Evolutionary conservation across 805 yeast genomes (phyloP).

Genomic region (Brettanomyces custersianus): DNA sequence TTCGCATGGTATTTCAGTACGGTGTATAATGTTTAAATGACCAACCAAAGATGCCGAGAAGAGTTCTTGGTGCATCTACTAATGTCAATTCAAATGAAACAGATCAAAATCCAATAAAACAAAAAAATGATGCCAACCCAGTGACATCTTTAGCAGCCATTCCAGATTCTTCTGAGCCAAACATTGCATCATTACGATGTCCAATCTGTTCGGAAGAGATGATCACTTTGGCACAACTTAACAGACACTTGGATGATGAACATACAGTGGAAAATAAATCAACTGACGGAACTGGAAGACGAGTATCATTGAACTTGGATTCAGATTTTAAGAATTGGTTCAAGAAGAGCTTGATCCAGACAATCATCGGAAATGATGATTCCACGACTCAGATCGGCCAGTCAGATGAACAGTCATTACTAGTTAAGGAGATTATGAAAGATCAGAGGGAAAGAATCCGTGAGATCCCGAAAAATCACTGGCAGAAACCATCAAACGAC

Average conservation of each 20-base stretch:
- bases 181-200: too few species aligned
- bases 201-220: constrained; percentile 64
- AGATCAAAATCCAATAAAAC: too few species aligned
- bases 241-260: constrained; percentile 62
- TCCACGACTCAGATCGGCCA: background rate
- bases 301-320: constrained; percentile 12
- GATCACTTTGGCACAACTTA: constrained; percentile 46
- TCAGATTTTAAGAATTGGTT: constrained; percentile 36
- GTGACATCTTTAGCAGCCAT: too few species aligned
- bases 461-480: constrained; percentile 37
- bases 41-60: too few species aligned
- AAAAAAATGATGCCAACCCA: too few species aligned
- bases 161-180: background rate
- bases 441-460: background rate
- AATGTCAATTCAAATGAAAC: too few species aligned
- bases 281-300: background rate
- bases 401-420: background rate
- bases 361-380: background rate
- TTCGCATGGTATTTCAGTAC: too few species aligned
- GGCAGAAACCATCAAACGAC: constrained; percentile 41
- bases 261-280: constrained; percentile 28
- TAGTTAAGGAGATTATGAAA: background rate
- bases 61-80: too few species aligned
- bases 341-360: constrained; percentile 4
- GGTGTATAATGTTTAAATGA: too few species aligned